Percentiles rank a stretch among this genome's conserved stretches.
Evolutionary conservation across 2,329 filamentous ascomycete genomes (phyloP).

Genomic region (Apiospora saccharicola): DNA sequence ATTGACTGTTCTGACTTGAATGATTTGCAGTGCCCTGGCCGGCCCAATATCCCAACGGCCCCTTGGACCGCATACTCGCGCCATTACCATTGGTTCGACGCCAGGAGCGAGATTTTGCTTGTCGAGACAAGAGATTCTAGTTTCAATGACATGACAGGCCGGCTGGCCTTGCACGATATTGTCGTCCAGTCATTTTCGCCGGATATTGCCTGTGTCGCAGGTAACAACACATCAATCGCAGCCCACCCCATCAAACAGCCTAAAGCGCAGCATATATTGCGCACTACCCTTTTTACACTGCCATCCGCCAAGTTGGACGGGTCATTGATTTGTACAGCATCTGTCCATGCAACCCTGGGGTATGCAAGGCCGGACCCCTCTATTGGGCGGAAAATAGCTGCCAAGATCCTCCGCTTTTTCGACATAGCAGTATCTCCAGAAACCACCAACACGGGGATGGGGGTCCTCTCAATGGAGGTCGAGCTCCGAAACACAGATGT

Average conservation of each 20-base stretch:
- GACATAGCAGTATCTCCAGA: background rate
- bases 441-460: background rate
- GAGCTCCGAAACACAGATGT: slow-evolving; percentile 3
- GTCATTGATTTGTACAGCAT: slow-evolving; percentile 15
- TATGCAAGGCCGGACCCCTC: slow-evolving; percentile 14
- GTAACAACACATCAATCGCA: slow-evolving; percentile 4
- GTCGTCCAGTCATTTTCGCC: background rate
- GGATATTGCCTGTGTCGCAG: slow-evolving; percentile 14
- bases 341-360: slow-evolving; percentile 6
- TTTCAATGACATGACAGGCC: background rate
- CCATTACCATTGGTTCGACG: background rate
- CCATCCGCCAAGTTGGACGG: background rate
- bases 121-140: slow-evolving; percentile 19
- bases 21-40: background rate
- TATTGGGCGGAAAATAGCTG: slow-evolving; percentile 2
- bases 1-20: background rate
- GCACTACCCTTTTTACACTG: background rate
- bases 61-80: slow-evolving; percentile 3
- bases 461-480: background rate
- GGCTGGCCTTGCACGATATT: background rate
- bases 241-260: background rate
- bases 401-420: slow-evolving; percentile 14
- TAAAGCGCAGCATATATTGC: slow-evolving; percentile 13
- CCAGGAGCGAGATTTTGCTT: background rate
- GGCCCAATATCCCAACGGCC: slow-evolving; percentile 16